Evolutionary conservation across 768 basidiomycete species (phyloP), one percentile per base, ranked within the genome.

Genomic region (Pilatotrama ljubarskyi): DNA sequence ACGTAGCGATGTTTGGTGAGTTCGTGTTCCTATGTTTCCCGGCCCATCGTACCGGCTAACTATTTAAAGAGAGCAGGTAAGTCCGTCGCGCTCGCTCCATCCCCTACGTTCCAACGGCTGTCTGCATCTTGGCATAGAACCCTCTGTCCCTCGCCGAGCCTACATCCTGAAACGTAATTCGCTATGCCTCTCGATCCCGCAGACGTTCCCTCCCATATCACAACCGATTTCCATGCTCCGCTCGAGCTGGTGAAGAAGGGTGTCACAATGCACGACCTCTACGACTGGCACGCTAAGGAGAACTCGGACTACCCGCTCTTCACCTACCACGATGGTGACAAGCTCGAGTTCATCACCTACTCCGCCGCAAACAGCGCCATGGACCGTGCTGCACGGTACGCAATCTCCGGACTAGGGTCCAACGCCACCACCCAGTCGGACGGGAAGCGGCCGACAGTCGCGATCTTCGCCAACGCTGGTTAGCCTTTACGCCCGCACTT

Each of bases 301-400:
- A 69, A 64, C 22, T 68, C 73, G 1, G 51, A 68, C 29, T 73
- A 75, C 54, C 72, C 73, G 10, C 47, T 75, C n/a, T 76, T 73
- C 54, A 51, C 61, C 8, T 73, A 60, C 48, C 44, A 51, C 11
- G 50, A 65, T 6, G 63, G 58, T 3, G 58, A 61, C 51, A 64
- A 61, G 10, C 5, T 38, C 2, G 43, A 48, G 6, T 58, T 47
- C n/a, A 65, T 64, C 18, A 62, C 73, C 3, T 63, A 63, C 35
- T 74, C 69, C 2, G 59, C 70, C 3, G 68, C 66, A 5, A 65
- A 67, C 26, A 56, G 55, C 3, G 73, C 70, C 24, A 67, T 73
- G 24, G 68, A 70, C 51, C 65, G 64, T 29, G 74, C 70, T 1
- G 73, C 68, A 2, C 59, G 60, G 10, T 63, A 53, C 22, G 26